Conservation (phyloP, 2,329 filamentous ascomycete species). For the Cyphellophora attinorum region DNA sequence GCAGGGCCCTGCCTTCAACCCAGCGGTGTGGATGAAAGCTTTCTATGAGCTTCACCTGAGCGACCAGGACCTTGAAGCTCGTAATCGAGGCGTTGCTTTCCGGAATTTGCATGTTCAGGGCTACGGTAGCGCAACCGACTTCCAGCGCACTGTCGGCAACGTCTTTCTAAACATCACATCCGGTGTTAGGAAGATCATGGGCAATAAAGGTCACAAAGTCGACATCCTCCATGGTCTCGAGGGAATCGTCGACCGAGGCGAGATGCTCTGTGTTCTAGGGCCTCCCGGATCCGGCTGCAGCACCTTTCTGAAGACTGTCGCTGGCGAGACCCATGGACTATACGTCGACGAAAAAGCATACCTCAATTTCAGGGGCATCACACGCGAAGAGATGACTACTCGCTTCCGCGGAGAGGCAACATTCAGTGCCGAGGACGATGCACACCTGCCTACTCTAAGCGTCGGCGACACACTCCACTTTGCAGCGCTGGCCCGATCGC, state of each 20-base stretch:
- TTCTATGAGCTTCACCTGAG: too few relatives aligned
- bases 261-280: conserved; percentile 31
- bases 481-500: conserved; percentile 44
- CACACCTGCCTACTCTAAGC: conserved; percentile 67
- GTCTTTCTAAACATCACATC: conserved; percentile 2
- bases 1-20: not conserved
- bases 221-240: conserved; percentile 18
- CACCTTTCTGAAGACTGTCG: conserved; percentile 74
- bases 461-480: conserved; percentile 51
- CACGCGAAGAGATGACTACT: conserved; percentile 49
- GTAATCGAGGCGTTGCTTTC: conserved; percentile 28
- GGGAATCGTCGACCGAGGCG: conserved; percentile 17
- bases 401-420: conserved; percentile 78
- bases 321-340: conserved; percentile 75
- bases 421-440: conserved; percentile 76
- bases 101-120: conserved; percentile 35
- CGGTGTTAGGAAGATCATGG: not conserved
- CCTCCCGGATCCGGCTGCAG: conserved; percentile 50
- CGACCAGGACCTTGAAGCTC: too few relatives aligned
- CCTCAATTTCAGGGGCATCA: conserved; percentile 65
- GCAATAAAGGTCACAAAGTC: conserved; percentile 2
- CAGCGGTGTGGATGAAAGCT: not conserved
- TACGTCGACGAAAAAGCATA: conserved; percentile 59
- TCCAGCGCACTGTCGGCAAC: conserved; percentile 24
- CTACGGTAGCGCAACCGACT: conserved; percentile 32